Base-by-base conservation (phyloP, 2,329 filamentous ascomycete genomes). In the Trichophyton simii region DNA sequence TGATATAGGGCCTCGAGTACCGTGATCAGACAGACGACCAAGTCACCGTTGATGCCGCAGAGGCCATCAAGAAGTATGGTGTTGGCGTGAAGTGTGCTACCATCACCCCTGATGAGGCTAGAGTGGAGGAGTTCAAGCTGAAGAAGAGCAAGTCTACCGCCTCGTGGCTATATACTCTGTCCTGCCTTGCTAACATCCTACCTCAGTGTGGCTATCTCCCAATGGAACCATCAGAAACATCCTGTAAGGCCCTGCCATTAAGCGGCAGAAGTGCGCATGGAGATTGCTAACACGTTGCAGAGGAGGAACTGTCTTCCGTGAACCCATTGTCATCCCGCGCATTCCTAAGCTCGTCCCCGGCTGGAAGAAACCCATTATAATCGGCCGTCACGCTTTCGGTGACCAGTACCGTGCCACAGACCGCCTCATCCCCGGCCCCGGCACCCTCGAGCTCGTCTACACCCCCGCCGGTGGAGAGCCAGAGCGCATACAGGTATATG, bases 1-100 rank as follows among this genome's bases (percentile, higher is more conserved):
- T 52, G 41, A 46, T 41, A 65, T 61, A 82, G 73, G 94, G 94
- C 65, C 84, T 97, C 66, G 86, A 89, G 75, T 95, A 96, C 83
- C 89, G 94, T 74, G 92, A 99, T 76, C 78, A 95, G 83, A 97
- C 94, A 74, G 86, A 95, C 75, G 94, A 97, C 77, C 83, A 96
- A 80, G 92, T 99, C 77, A 99, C 94, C 65, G 76, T 91, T 69
- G 94, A 97, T 73, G 89, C 92, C 61, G 94, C 94, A 61, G 90
- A 96, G 80, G 94, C 94, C 50, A 97, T 97, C 80, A 91, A 96
- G 84, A 96, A 96, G 83, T 96, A 97, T 83, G 90, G 87, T 63
- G 94, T 99, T 61, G 94, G 92, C 77, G 90, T 99, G 80, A 99
- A 99, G 83, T 99, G 94, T 77, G 94, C 94, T 67, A 99, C 94